Conservation (phyloP, 257 asterid genomes). For the Solanum lycopersicoides region DNA sequence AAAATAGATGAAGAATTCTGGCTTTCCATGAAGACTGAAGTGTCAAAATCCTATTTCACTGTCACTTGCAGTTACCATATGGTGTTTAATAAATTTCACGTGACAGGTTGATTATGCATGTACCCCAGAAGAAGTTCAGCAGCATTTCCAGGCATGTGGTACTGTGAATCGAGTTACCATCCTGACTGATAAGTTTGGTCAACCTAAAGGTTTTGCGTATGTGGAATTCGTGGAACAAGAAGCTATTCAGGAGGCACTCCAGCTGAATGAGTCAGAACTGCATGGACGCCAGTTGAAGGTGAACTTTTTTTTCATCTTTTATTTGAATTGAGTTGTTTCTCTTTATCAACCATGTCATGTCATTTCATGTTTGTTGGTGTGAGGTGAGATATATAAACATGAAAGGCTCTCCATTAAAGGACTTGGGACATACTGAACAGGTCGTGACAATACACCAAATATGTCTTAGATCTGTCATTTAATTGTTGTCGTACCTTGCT, state of each 20-base stretch:
- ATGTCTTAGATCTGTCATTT: neutral
- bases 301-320: neutral
- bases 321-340: neutral
- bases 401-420: neutral
- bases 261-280: conserved; percentile 83
- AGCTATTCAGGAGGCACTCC: conserved; percentile 83
- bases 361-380: neutral
- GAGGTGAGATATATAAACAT: neutral
- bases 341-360: neutral
- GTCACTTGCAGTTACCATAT: neutral
- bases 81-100: neutral
- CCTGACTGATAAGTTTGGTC: conserved; percentile 93
- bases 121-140: conserved; percentile 98
- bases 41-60: neutral
- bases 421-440: neutral
- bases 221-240: conserved; percentile 87
- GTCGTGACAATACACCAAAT: neutral
- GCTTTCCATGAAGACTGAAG: neutral
- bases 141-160: conserved; percentile 93
- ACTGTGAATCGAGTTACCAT: conserved; percentile 93
- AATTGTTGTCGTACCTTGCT: neutral
- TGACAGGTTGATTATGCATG: conserved; percentile 92
- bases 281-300: conserved; percentile 98
- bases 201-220: conserved; percentile 96
- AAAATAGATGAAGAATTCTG: neutral